phyloP scores from a whole-genome alignment of 1,284 basidiomycete species.

The Ceratobasidium theobromae region DNA sequence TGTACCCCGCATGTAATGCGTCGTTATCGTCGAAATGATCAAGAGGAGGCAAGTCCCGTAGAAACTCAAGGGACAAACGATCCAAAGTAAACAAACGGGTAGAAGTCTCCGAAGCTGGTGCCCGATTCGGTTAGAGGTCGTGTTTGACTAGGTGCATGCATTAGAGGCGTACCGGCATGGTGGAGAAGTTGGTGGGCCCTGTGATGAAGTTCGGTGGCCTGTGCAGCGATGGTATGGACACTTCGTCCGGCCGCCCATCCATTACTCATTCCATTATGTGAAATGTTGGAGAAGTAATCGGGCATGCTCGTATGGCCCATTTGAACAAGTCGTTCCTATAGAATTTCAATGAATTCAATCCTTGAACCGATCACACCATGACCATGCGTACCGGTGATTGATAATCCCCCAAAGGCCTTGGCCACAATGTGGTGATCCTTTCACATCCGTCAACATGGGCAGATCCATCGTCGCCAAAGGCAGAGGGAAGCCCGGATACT shows the following conservation, averaged over 20 bases:
- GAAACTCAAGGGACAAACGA: background rate
- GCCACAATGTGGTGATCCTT: slow-evolving; percentile 7
- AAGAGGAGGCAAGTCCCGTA: background rate
- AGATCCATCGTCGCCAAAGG: slow-evolving; percentile 16
- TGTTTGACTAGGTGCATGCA: background rate
- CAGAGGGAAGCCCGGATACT: background rate
- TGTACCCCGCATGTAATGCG: background rate
- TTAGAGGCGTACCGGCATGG: background rate
- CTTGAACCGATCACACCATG: background rate
- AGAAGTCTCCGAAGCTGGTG: slow-evolving; percentile 23
- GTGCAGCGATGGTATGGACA: background rate
- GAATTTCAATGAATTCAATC: background rate
- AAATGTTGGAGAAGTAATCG: slow-evolving; percentile 1
- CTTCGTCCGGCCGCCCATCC: background rate
- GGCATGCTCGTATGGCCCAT: background rate
- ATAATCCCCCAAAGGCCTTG: slow-evolving; percentile 2
- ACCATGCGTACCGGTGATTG: slow-evolving; percentile 2
- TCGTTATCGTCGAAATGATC: slow-evolving; percentile 15
- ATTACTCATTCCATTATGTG: background rate
- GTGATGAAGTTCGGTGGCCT: slow-evolving; percentile 9
- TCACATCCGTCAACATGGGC: slow-evolving; percentile 5
- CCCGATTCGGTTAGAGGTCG: slow-evolving; percentile 7
- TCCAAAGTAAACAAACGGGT: slow-evolving; percentile 14
- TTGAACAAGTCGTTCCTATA: background rate
- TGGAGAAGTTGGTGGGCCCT: slow-evolving; percentile 7